Evolutionary conservation across 2,329 filamentous ascomycete species (phyloP).

Genomic region (Colletotrichum viniferum): DNA sequence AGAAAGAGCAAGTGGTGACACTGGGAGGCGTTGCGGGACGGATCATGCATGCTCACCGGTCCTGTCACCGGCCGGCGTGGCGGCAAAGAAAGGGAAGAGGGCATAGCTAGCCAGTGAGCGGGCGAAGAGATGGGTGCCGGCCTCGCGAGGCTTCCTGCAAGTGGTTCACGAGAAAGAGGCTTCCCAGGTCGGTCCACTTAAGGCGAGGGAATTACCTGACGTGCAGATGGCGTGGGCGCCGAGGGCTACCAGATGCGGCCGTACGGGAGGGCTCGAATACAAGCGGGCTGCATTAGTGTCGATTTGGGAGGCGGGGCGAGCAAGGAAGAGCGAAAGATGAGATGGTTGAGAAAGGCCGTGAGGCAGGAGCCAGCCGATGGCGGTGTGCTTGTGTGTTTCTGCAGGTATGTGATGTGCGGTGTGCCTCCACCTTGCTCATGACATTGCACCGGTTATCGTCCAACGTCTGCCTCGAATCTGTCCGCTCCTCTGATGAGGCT

Average conservation of each 20-base stretch:
- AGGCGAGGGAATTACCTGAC: constrained; percentile 1
- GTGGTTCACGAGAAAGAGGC: not conserved
- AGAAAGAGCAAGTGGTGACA: not conserved
- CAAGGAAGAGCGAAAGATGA: not conserved
- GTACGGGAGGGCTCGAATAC: constrained; percentile 7
- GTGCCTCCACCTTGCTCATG: not conserved
- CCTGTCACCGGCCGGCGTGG: not conserved
- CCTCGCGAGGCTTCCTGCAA: not conserved
- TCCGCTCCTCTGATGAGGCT: not conserved
- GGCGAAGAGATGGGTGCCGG: not conserved
- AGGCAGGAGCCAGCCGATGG: not conserved
- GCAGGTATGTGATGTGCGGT: not conserved
- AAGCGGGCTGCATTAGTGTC: constrained; percentile 15
- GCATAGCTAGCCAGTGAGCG: not conserved
- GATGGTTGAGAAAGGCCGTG: not conserved
- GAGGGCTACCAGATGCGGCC: constrained; percentile 5
- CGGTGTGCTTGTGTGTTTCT: not conserved
- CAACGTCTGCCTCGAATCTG: not conserved
- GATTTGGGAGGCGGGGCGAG: constrained; percentile 1
- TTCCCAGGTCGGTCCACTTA: not conserved
- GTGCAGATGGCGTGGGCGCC: constrained; percentile 1
- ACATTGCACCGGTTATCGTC: not conserved
- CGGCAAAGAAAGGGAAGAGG: not conserved
- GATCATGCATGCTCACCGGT: not conserved
- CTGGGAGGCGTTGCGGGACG: not conserved